Conservation (phyloP, 176 grass and related monocot genomes). For the Canna indica region DNA sequence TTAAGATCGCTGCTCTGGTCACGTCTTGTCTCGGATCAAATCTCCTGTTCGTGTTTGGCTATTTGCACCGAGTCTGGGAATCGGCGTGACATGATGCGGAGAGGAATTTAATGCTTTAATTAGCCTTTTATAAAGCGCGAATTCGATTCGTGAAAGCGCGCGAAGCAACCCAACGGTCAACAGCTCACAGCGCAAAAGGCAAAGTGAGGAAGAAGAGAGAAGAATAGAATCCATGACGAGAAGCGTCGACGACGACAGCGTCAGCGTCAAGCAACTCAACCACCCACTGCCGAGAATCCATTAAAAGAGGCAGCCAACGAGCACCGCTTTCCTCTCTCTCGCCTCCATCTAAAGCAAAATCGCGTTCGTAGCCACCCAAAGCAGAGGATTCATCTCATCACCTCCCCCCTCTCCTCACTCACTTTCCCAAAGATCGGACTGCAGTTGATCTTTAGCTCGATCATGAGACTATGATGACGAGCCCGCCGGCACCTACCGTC, state of each 20-base stretch:
- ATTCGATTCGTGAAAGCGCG: slow-evolving; percentile 22
- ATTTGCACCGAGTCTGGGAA: no score
- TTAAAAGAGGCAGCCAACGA: background rate
- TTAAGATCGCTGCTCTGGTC: no score
- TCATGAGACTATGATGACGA: slow-evolving; percentile 42
- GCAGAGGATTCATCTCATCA: background rate
- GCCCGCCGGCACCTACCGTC: slow-evolving; percentile 20
- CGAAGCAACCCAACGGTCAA: slow-evolving; percentile 9
- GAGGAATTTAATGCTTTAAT: no score
- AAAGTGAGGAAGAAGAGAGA: background rate
- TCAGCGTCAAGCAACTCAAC: slow-evolving; percentile 7
- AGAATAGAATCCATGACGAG: background rate
- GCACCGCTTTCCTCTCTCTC: background rate
- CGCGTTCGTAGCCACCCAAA: slow-evolving; percentile 20
- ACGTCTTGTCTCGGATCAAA: no score
- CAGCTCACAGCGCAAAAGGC: background rate
- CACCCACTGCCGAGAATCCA: slow-evolving; percentile 17
- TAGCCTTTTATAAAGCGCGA: background rate
- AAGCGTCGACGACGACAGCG: background rate
- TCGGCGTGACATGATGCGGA: no score
- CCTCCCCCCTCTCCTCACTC: background rate
- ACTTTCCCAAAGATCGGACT: background rate
- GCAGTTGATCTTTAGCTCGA: background rate
- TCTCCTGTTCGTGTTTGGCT: no score
- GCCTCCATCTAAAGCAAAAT: slow-evolving; percentile 29